Evolutionary conservation across 2,329 filamentous ascomycete species (phyloP).

Genomic region (Botrytis squamosa): DNA sequence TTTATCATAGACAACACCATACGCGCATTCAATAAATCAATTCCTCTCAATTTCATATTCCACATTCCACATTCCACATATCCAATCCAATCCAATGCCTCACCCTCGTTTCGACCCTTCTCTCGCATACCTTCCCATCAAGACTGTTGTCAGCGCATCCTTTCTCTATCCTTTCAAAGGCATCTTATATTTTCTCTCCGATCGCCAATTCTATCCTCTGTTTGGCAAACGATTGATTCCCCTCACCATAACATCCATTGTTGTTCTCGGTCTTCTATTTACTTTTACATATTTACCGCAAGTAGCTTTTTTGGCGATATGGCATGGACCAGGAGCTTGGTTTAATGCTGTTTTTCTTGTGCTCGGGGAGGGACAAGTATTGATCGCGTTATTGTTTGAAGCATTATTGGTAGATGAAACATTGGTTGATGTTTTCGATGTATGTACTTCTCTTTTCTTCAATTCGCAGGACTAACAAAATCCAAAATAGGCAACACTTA

Average conservation of each 20-base stretch:
- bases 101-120: constrained; percentile 11
- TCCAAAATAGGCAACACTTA: constrained; percentile 56
- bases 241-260: constrained; percentile 74
- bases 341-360: constrained; percentile 84
- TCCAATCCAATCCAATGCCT: background rate
- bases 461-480: background rate
- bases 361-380: constrained; percentile 62
- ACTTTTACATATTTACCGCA: constrained; percentile 86
- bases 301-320: constrained; percentile 83
- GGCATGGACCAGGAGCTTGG: constrained; percentile 87
- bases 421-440: constrained; percentile 80
- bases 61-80: background rate
- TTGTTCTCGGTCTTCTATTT: constrained; percentile 85
- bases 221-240: constrained; percentile 77
- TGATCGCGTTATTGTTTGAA: constrained; percentile 59
- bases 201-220: constrained; percentile 79
- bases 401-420: constrained; percentile 80
- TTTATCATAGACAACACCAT: background rate
- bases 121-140: constrained; percentile 26
- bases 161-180: constrained; percentile 63
- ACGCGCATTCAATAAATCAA: background rate
- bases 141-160: constrained; percentile 34
- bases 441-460: constrained; percentile 36
- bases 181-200: constrained; percentile 75
- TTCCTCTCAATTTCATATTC: background rate